Evolutionary conservation across 768 basidiomycete genomes (phyloP).

Genomic region (Coprinopsis strossmayeri): DNA sequence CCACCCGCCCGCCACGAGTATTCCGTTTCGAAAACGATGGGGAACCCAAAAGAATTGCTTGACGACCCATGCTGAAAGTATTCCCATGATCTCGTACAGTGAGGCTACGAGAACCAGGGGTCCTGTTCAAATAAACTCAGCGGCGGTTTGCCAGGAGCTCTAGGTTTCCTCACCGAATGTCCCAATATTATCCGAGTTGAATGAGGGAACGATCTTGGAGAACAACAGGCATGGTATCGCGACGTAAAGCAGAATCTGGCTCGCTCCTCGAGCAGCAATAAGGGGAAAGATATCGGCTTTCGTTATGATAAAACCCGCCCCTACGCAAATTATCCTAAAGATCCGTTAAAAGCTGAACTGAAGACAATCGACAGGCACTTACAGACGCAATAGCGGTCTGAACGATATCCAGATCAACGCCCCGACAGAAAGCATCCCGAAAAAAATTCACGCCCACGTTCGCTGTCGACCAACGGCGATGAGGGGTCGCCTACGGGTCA

Average conservation of each 20-base stretch:
- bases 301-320: conserved; percentile 50
- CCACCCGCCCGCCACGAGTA: conserved; percentile 65
- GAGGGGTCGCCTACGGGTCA: background rate
- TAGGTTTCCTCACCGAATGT: conserved; percentile 38
- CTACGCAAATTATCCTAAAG: conserved; percentile 46
- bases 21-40: conserved; percentile 65
- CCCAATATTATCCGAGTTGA: conserved; percentile 48
- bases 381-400: conserved; percentile 56
- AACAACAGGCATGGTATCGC: conserved; percentile 61
- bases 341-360: conserved; percentile 1
- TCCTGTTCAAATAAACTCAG: conserved; percentile 27
- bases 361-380: conserved; percentile 16
- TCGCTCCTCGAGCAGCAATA: conserved; percentile 51
- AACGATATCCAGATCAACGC: conserved; percentile 58
- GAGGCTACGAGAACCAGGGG: conserved; percentile 58
- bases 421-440: conserved; percentile 21
- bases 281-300: conserved; percentile 55
- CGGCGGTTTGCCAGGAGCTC: background rate
- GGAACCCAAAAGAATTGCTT: conserved; percentile 72
- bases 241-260: conserved; percentile 60
- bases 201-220: conserved; percentile 65
- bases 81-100: conserved; percentile 52
- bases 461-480: background rate
- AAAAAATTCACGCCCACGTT: background rate
- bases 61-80: conserved; percentile 45